Conservation (phyloP, 139 green algal genomes). For the Volvox reticuliferus region DNA sequence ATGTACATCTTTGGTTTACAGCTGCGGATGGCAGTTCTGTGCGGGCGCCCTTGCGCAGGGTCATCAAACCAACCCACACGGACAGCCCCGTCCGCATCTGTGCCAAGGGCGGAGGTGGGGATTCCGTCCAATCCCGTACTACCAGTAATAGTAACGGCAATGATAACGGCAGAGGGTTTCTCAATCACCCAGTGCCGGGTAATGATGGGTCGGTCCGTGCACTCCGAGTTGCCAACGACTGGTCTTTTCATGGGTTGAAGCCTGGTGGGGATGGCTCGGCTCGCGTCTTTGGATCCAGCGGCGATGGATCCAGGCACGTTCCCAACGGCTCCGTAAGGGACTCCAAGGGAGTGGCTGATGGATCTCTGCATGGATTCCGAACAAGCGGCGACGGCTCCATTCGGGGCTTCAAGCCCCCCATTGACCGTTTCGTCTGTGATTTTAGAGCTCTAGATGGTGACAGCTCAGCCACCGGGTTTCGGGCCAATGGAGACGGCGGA, state of each 20-base stretch:
- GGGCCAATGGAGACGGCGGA: neutral
- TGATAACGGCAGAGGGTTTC: too few species aligned
- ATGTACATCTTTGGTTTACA: too few species aligned
- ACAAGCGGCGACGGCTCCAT: neutral
- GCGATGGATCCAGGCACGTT: neutral
- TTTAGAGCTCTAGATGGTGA: neutral
- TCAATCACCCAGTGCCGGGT: too few species aligned
- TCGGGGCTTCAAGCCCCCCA: neutral
- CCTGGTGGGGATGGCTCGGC: neutral
- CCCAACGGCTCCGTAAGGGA: neutral
- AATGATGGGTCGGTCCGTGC: neutral
- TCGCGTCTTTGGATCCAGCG: neutral
- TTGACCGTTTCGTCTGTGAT: neutral
- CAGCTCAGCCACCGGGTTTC: neutral
- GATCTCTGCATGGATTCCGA: neutral
- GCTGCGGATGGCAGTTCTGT: too few species aligned
- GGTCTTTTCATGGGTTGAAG: neutral
- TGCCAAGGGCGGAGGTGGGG: too few species aligned
- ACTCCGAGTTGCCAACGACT: neutral
- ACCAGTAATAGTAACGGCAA: too few species aligned
- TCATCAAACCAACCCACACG: too few species aligned
- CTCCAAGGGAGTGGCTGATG: neutral
- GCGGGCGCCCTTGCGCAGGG: too few species aligned
- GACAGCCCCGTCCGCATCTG: too few species aligned
- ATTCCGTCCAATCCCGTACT: too few species aligned